phyloP scores from a whole-genome alignment of 306 rosid species.

The Arachis stenosperma region DNA sequence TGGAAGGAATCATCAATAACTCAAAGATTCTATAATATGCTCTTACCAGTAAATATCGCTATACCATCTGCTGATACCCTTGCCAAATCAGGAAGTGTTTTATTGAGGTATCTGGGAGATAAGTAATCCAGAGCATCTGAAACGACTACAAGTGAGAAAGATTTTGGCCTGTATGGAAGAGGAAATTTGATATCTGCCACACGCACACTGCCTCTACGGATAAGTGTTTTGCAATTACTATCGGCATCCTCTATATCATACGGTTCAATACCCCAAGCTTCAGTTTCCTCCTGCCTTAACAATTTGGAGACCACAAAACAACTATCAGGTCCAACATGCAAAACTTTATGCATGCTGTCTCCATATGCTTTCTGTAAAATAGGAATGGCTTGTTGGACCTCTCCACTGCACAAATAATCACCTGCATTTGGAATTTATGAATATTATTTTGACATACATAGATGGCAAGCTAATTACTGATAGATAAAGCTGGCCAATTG shows the following conservation, averaged over 20 bases:
- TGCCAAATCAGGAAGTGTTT: conserved; percentile 70
- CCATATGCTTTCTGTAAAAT: conserved; percentile 62
- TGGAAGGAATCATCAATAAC: not conserved
- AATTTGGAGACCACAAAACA: conserved; percentile 63
- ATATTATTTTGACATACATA: conserved; percentile 18
- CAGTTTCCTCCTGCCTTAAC: conserved; percentile 67
- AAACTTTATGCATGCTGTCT: conserved; percentile 69
- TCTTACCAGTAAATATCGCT: conserved; percentile 63
- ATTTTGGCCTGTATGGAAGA: conserved; percentile 72
- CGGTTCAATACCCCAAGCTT: conserved; percentile 85
- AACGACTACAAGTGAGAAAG: conserved; percentile 71
- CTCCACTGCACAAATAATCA: conserved; percentile 67
- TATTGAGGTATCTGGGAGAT: conserved; percentile 78
- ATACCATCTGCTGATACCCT: conserved; percentile 68
- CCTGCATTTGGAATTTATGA: conserved; percentile 47
- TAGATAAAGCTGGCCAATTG: not conserved
- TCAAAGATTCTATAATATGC: conserved; percentile 29
- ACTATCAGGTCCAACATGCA: conserved; percentile 73
- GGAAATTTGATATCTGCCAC: conserved; percentile 74
- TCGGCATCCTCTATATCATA: conserved; percentile 75
- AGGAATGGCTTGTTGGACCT: conserved; percentile 62
- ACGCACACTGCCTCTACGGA: conserved; percentile 62
- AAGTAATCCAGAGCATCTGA: conserved; percentile 77
- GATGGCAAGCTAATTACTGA: conserved; percentile 16
- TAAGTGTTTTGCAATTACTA: conserved; percentile 60